These are phyloP conservation scores for Ottelia alismoides DNA, from an alignment of 106 monocot species.

Conservation along the genomic window DNA sequence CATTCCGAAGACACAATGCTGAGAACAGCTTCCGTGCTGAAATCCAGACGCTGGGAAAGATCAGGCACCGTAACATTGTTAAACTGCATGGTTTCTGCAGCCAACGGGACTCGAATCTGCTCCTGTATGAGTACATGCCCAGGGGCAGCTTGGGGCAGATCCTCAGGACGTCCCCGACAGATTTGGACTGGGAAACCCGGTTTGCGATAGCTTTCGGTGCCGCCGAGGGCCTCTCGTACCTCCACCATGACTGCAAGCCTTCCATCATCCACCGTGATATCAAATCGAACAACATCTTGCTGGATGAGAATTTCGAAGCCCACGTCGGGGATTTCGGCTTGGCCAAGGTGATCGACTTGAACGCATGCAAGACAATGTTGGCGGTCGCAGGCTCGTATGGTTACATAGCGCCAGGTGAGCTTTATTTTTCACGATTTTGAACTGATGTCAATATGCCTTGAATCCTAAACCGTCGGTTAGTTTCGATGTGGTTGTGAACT, in stretches of 20 bases:
- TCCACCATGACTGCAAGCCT: constrained; percentile 47
- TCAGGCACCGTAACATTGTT: constrained; percentile 39
- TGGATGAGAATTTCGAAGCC: constrained; percentile 41
- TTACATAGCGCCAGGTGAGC: constrained; percentile 77
- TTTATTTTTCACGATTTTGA: too few relatives aligned
- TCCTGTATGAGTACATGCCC: constrained; percentile 33
- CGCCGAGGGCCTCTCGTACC: constrained; percentile 44
- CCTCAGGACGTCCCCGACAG: too few relatives aligned
- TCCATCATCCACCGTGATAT: constrained; percentile 52
- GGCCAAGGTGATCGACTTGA: constrained; percentile 36
- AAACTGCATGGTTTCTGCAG: constrained; percentile 28
- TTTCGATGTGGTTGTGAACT: too few relatives aligned
- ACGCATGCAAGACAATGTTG: constrained; percentile 55
- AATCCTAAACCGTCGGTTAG: too few relatives aligned
- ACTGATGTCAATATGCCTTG: too few relatives aligned
- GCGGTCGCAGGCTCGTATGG: constrained; percentile 81
- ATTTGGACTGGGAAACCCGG: constrained; percentile 38
- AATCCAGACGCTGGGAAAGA: constrained; percentile 29
- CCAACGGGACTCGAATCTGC: constrained; percentile 25
- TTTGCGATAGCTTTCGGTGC: constrained; percentile 33
- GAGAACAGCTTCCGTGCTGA: constrained; percentile 10
- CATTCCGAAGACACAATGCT: neutral
- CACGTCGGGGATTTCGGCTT: constrained; percentile 51
- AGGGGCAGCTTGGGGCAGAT: constrained; percentile 35
- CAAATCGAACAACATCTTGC: constrained; percentile 47